Conservation (phyloP, 768 basidiomycete species). For the Amanita brunnescens region DNA sequence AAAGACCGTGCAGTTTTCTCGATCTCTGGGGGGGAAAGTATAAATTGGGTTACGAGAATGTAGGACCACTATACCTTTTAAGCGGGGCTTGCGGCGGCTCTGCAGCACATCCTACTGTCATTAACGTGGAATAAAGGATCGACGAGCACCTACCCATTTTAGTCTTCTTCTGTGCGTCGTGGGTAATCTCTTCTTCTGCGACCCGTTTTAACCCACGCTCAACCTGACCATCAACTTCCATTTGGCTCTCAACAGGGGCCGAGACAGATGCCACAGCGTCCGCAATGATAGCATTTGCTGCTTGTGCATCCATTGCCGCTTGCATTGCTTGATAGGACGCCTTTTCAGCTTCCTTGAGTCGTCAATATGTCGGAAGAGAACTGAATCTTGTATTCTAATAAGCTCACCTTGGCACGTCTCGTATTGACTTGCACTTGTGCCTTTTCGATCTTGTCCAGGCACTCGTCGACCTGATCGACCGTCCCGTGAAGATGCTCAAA, state of each 20-base stretch:
- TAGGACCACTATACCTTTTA: conserved; percentile 42
- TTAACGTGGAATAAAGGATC: not conserved
- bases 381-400: not conserved
- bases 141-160: conserved; percentile 39
- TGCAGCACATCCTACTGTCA: conserved; percentile 12
- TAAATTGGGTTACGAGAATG: not conserved
- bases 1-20: conserved; percentile 91
- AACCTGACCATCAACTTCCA: conserved; percentile 32
- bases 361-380: not conserved
- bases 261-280: conserved; percentile 17
- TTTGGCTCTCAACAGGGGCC: conserved; percentile 15
- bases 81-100: conserved; percentile 39
- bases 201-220: conserved; percentile 51
- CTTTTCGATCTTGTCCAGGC: conserved; percentile 55
- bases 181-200: conserved; percentile 42
- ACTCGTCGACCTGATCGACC: conserved; percentile 53
- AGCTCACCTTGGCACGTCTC: conserved; percentile 52
- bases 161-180: conserved; percentile 47
- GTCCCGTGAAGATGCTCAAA: conserved; percentile 84
- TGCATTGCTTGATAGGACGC: conserved; percentile 44
- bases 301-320: conserved; percentile 32
- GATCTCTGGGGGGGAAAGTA: conserved; percentile 51
- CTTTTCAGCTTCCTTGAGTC: conserved; percentile 54
- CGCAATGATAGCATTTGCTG: conserved; percentile 21
- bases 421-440: conserved; percentile 55